These are phyloP conservation scores for Wickerhamiella allomyrinae DNA, from an alignment of 805 yeast species.

Conservation along the genomic window DNA sequence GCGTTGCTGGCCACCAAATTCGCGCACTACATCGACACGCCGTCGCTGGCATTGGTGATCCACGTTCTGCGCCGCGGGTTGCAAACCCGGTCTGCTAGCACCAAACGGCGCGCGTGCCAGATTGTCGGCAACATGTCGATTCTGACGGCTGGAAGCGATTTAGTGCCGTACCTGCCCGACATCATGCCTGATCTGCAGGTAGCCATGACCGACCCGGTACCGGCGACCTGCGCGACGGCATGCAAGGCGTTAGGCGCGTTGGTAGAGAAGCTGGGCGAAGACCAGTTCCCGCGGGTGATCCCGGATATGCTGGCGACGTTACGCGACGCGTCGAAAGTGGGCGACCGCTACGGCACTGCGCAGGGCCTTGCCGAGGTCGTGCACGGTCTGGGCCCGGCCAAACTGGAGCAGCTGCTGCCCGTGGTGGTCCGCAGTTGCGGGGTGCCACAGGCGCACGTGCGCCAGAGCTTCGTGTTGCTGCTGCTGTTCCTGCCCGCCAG, in stretches of 20 bases:
- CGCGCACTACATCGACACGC: constrained; percentile 96
- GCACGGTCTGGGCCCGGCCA: constrained; percentile 76
- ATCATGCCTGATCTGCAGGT: constrained; percentile 71
- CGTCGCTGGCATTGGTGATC: constrained; percentile 86
- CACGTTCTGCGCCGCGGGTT: constrained; percentile 94
- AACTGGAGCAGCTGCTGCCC: constrained; percentile 83
- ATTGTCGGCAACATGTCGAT: constrained; percentile 98
- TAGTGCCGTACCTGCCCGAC: constrained; percentile 66
- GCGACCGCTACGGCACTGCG: constrained; percentile 93
- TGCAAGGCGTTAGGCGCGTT: constrained; percentile 93
- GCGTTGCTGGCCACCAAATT: constrained; percentile 79
- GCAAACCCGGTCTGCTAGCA: constrained; percentile 84
- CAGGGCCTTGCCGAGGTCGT: constrained; percentile 92
- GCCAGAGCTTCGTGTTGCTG: constrained; percentile 88
- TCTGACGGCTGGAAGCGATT: constrained; percentile 75
- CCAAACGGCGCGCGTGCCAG: constrained; percentile 89
- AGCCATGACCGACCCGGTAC: constrained; percentile 98
- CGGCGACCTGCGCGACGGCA: constrained; percentile 92
- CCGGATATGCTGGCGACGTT: constrained; percentile 64
- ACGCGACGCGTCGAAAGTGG: constrained; percentile 62
- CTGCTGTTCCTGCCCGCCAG: constrained; percentile 84
- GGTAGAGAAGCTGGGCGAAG: constrained; percentile 94
- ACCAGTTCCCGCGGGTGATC: constrained; percentile 80
- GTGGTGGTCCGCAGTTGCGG: constrained; percentile 57
- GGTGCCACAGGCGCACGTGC: constrained; percentile 50